These are phyloP conservation scores for Cutaneotrichosporon sp. DNA, from an alignment of 1,284 basidiomycete genomes.

Conservation along the genomic window DNA sequence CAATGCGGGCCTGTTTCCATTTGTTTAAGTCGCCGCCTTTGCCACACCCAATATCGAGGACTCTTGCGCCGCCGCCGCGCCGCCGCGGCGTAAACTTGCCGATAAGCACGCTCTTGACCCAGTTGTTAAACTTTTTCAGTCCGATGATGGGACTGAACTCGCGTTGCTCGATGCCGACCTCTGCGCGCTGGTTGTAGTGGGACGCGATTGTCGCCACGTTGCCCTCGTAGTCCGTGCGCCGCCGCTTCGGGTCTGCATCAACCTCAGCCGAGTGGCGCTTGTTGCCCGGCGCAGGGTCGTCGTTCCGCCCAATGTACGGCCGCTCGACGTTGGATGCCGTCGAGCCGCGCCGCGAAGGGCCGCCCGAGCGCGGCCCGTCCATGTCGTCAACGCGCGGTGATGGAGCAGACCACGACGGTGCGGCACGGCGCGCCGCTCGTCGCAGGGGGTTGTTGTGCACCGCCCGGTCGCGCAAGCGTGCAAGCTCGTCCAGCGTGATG, in stretches of 20 bases:
- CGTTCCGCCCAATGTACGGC: background rate
- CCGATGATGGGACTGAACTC: slow-evolving; percentile 93
- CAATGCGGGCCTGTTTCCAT: slow-evolving; percentile 85
- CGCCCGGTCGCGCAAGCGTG: slow-evolving; percentile 26
- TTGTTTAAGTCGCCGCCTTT: slow-evolving; percentile 97
- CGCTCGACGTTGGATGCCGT: slow-evolving; percentile 9
- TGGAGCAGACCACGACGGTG: slow-evolving; percentile 44
- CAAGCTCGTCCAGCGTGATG: slow-evolving; percentile 38
- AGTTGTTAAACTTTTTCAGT: slow-evolving; percentile 97
- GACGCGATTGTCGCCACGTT: slow-evolving; percentile 40
- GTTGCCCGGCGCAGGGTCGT: background rate
- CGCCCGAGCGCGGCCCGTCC: slow-evolving; percentile 11
- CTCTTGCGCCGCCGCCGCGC: slow-evolving; percentile 57
- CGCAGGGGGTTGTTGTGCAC: slow-evolving; percentile 40
- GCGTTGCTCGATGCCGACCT: slow-evolving; percentile 80
- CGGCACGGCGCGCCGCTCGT: slow-evolving; percentile 13
- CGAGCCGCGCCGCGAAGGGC: slow-evolving; percentile 19
- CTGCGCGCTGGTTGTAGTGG: slow-evolving; percentile 81
- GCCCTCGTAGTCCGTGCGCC: slow-evolving; percentile 28
- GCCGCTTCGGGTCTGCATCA: slow-evolving; percentile 5
- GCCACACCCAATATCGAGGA: slow-evolving; percentile 95
- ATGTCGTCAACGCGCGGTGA: slow-evolving; percentile 24
- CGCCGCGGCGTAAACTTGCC: slow-evolving; percentile 61
- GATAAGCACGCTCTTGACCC: slow-evolving; percentile 95
- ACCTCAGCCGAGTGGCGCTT: background rate